These are phyloP conservation scores for Forsythia suspensa DNA, from an alignment of 257 asterid species.

Conservation along the genomic window DNA sequence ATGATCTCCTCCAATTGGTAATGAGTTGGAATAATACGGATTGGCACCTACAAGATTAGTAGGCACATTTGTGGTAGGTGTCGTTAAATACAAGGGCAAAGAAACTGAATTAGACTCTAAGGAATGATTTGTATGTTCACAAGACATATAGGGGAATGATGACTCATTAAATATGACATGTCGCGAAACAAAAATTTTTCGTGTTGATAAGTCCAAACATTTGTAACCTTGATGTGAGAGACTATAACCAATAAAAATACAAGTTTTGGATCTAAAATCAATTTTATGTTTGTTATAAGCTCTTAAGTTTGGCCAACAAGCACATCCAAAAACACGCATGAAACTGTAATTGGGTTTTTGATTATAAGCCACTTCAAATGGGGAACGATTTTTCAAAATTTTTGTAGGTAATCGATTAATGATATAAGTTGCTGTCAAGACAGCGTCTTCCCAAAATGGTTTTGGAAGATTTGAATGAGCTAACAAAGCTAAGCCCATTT, in stretches of 20 bases:
- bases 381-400: background rate
- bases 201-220: background rate
- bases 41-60: too few relatives aligned
- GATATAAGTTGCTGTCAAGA: background rate
- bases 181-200: background rate
- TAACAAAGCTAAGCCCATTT: background rate
- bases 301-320: too few relatives aligned
- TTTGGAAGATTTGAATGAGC: background rate
- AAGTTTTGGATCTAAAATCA: background rate
- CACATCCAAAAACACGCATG: too few relatives aligned
- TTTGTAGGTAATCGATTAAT: slow-evolving; percentile 10
- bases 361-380: background rate
- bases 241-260: slow-evolving; percentile 4
- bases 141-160: too few relatives aligned
- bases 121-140: background rate
- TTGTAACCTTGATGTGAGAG: background rate
- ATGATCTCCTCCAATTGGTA: too few relatives aligned
- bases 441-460: background rate
- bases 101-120: too few relatives aligned
- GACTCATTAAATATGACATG: background rate
- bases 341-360: background rate
- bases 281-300: background rate
- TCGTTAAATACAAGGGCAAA: too few relatives aligned
- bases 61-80: too few relatives aligned
- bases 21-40: too few relatives aligned